Evolutionary conservation across 2,329 filamentous ascomycete genomes (phyloP), one percentile per base, ranked within the genome.

Genomic region (Cercospora zeae-maydis): DNA sequence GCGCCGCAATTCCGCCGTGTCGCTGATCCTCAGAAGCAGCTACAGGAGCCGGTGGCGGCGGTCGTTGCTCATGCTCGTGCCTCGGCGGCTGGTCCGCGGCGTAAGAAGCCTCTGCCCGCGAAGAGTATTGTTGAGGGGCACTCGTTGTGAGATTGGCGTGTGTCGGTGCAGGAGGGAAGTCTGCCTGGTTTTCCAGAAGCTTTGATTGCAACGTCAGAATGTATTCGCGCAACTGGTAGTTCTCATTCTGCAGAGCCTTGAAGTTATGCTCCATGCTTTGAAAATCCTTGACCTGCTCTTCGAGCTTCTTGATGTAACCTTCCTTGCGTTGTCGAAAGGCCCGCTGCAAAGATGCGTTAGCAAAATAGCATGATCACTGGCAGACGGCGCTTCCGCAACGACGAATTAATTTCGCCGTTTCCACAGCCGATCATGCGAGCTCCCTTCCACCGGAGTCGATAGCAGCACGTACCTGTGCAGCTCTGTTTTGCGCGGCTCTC

Each of bases 291-390:
- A 97, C 92, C 75, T 98, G 91, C 74, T 95, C 90, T 78, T 99
- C 95, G 6, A 99, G 84, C 76, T 96, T 96, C 81, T 96, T 96
- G 77, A 99, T 99, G 76, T 99, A 97, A 51, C 91, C 91, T 78
- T 99, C 95, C 76, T 99, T 99, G 66, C 95, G 90, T 79, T 98
- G 93, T 45, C 95, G 91, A 79, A 99, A 99, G 45, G 95, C 95
- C 75, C 95, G 87, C 93, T 99, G 57, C 27, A 27, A 51, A 14
- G 13, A 42, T n/a, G 34, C 36, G 21, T 39, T 59, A 16, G 24
- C 31, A 24, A 30, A 49, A 30, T 49, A 6, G 42, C 13, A 27
- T 27, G 42, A 47, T 47, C 11, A 47, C 19, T 11, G 42, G 21
- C 42, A 27, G 42, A 49, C 42, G 42, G 6, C 14, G 42, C 10